Conservation (phyloP, 2,329 filamentous ascomycete genomes). For the Sporothrix phasma region DNA sequence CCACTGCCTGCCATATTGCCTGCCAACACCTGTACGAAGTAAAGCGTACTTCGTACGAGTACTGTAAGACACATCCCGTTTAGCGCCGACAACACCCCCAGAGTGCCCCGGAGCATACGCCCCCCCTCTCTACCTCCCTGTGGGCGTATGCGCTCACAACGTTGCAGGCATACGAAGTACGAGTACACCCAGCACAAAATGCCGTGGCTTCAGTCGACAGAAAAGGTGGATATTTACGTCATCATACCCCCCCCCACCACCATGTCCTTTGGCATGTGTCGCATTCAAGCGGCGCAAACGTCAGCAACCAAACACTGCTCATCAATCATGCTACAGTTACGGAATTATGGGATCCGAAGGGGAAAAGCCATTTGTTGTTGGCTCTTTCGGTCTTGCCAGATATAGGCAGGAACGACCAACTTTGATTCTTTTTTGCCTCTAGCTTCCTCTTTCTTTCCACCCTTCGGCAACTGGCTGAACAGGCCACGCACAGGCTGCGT, state of each 20-base stretch:
- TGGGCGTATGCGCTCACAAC: background rate
- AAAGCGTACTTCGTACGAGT: no score
- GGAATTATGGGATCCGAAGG: no score
- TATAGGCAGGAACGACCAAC: no score
- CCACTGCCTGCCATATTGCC: no score
- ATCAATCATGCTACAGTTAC: background rate
- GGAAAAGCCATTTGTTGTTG: no score
- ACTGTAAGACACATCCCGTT: background rate
- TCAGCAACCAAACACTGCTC: background rate
- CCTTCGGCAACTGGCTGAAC: background rate
- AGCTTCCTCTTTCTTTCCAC: background rate
- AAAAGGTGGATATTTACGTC: constrained; percentile 5
- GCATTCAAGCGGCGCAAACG: background rate
- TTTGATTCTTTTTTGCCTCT: no score
- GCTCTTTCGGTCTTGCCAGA: no score
- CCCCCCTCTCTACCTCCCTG: background rate
- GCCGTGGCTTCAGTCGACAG: background rate
- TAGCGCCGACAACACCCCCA: background rate
- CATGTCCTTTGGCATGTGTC: background rate
- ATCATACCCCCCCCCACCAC: background rate
- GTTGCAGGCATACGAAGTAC: background rate
- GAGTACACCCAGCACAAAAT: no score
- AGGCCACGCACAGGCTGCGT: background rate
- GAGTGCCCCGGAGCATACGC: background rate
- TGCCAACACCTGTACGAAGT: no score